phyloP scores from a whole-genome alignment of 768 basidiomycete species.

The Suillus subalutaceus region DNA sequence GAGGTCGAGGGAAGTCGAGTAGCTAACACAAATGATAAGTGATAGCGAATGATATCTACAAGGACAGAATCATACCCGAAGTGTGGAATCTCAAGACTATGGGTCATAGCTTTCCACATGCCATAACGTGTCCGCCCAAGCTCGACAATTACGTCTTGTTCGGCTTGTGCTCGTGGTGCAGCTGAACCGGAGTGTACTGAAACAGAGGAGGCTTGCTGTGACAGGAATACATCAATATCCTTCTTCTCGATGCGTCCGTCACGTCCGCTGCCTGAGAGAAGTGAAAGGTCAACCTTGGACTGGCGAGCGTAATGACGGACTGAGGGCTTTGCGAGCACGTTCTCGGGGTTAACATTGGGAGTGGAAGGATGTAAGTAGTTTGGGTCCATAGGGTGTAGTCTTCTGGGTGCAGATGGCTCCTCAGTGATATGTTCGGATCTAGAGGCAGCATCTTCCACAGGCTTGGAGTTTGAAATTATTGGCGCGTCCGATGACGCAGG shows the following conservation, averaged over 20 bases:
- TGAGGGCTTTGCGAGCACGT: slow-evolving; percentile 73
- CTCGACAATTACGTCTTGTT: slow-evolving; percentile 63
- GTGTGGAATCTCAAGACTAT: slow-evolving; percentile 85
- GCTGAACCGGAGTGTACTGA: not conserved
- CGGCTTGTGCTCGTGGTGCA: slow-evolving; percentile 7
- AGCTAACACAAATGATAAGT: slow-evolving; percentile 42
- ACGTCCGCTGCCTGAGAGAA: slow-evolving; percentile 73
- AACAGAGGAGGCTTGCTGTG: slow-evolving; percentile 9
- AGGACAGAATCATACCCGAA: slow-evolving; percentile 58
- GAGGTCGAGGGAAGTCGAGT: slow-evolving; percentile 75
- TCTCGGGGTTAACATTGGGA: slow-evolving; percentile 22
- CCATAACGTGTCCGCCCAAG: slow-evolving; percentile 75
- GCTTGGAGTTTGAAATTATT: slow-evolving; percentile 14
- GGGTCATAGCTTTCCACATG: slow-evolving; percentile 92
- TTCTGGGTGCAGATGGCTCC: slow-evolving; percentile 18
- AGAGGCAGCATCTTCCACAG: slow-evolving; percentile 2
- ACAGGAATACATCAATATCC: slow-evolving; percentile 70
- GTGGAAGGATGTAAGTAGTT: slow-evolving; percentile 34
- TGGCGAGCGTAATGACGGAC: slow-evolving; percentile 78
- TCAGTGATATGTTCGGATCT: not conserved
- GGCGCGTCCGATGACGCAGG: not conserved
- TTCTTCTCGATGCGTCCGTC: slow-evolving; percentile 73
- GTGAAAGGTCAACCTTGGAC: slow-evolving; percentile 59
- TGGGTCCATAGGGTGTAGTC: slow-evolving; percentile 69
- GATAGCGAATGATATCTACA: not conserved